Conservation (phyloP, 2,329 filamentous ascomycete genomes). For the Ascocoryne sarcoides region DNA sequence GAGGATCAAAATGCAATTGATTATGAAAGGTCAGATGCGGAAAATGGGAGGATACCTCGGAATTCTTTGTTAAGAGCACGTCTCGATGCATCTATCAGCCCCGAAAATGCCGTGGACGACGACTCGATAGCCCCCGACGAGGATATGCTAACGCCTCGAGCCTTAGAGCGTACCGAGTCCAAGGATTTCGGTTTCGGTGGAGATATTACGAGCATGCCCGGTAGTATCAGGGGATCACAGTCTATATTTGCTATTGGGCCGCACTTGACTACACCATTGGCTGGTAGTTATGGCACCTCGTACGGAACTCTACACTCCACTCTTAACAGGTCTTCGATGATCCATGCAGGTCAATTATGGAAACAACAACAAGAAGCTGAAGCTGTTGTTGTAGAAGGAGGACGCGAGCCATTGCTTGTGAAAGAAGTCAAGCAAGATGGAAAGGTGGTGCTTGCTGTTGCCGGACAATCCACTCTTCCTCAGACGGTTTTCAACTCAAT, state of each 20-base stretch:
- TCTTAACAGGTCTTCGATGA: constrained; percentile 36
- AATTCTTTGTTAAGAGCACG: constrained; percentile 42
- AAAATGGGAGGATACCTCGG: constrained; percentile 17
- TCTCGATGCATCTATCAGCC: constrained; percentile 33
- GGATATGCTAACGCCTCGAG: constrained; percentile 15
- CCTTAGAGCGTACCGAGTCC: constrained; percentile 34
- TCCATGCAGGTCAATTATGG: constrained; percentile 43
- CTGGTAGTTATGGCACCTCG: constrained; percentile 60
- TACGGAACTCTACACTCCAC: constrained; percentile 43
- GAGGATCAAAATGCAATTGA: constrained; percentile 15
- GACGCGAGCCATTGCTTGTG: constrained; percentile 66
- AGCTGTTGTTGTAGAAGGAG: constrained; percentile 39
- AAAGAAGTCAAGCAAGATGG: constrained; percentile 86
- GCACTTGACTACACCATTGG: constrained; percentile 57
- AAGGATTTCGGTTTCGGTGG: constrained; percentile 12
- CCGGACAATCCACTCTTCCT: constrained; percentile 89
- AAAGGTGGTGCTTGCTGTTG: constrained; percentile 71
- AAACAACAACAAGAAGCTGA: constrained; percentile 38
- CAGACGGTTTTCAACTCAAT: constrained; percentile 94
- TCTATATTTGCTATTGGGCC: constrained; percentile 51
- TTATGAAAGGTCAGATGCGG: constrained; percentile 21
- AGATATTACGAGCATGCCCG: constrained; percentile 20
- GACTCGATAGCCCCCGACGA: constrained; percentile 10
- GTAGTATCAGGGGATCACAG: constrained; percentile 30
- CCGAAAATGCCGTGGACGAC: constrained; percentile 25